Evolutionary conservation across 1,284 basidiomycete genomes (phyloP).

Genomic region (Ceratobasidium sp.): DNA sequence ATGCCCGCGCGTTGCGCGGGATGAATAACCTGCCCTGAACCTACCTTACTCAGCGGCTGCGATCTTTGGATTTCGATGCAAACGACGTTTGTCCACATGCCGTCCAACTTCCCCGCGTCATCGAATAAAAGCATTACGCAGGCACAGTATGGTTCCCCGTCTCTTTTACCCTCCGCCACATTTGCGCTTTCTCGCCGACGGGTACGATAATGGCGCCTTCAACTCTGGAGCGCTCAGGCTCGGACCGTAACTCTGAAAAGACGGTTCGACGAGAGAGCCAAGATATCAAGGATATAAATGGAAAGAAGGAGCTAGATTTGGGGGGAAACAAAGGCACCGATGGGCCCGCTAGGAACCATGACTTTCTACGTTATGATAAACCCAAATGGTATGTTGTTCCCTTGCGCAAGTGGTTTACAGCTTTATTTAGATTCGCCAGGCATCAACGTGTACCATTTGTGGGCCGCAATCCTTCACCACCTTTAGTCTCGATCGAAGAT

Average conservation of each 20-base stretch:
- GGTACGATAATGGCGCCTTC: neutral
- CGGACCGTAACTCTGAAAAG: conserved; percentile 27
- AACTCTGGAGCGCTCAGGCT: conserved; percentile 13
- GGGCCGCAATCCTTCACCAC: conserved; percentile 52
- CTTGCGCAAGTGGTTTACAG: neutral
- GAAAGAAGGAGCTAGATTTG: neutral
- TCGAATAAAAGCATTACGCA: neutral
- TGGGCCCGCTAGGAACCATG: conserved; percentile 6
- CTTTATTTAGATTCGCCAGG: conserved; percentile 2
- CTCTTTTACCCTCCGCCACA: neutral
- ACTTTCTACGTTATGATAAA: conserved; percentile 33
- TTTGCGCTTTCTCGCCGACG: neutral
- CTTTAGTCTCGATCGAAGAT: conserved; percentile 61
- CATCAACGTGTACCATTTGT: conserved; percentile 43
- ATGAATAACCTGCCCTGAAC: neutral
- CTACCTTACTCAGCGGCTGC: neutral
- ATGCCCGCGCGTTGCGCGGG: neutral
- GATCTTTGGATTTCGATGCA: neutral
- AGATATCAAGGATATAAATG: conserved; percentile 17
- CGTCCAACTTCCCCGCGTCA: neutral
- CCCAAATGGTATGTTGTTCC: conserved; percentile 25
- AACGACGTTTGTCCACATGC: neutral
- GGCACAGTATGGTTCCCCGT: neutral
- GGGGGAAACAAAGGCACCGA: neutral
- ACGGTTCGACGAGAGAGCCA: conserved; percentile 17